A percentile compares a stretch with the other conserved stretches of the same genome.
phyloP scores from a whole-genome alignment of 2,329 filamentous ascomycete species.

The Penicillium sp. region DNA sequence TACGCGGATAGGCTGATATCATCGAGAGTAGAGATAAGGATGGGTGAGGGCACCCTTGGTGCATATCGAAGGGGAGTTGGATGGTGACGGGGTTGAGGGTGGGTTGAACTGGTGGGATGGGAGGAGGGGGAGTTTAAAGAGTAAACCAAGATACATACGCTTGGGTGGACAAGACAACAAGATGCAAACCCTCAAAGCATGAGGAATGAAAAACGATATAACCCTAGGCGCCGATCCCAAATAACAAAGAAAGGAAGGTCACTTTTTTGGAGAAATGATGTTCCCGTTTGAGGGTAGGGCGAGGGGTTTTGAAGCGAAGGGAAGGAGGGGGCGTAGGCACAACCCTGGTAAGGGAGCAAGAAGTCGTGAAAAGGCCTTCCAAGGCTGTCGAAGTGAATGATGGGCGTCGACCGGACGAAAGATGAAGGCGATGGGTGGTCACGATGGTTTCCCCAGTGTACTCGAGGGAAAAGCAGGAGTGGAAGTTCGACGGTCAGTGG shows the following conservation, averaged over 20 bases:
- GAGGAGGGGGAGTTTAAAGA: conserved; percentile 13
- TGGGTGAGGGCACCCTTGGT: not conserved
- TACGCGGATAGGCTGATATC: conserved; percentile 1
- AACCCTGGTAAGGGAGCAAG: conserved; percentile 10
- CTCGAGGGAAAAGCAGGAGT: conserved; percentile 29
- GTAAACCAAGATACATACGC: conserved; percentile 21
- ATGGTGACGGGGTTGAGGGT: conserved; percentile 2
- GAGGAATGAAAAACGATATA: conserved; percentile 17
- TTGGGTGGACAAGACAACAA: conserved; percentile 29
- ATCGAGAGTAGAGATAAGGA: not conserved
- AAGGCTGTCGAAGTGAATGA: not conserved
- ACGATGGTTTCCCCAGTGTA: conserved; percentile 21
- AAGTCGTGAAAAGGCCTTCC: conserved; percentile 1
- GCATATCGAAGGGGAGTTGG: not conserved
- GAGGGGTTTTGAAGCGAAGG: conserved; percentile 24
- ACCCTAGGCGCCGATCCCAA: conserved; percentile 20
- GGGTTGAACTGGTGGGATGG: conserved; percentile 14
- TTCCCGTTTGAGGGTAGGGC: conserved; percentile 20
- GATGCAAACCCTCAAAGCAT: conserved; percentile 28
- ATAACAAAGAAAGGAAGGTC: conserved; percentile 11
- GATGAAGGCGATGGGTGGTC: conserved; percentile 20
- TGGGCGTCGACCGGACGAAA: conserved; percentile 5
- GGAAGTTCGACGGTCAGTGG: conserved; percentile 18
- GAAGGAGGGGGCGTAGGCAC: conserved; percentile 19
- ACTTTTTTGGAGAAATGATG: conserved; percentile 16